Percentiles rank a stretch among this genome's conserved stretches.
Conservation (phyloP, 169 alveolate species). For the Plasmodium vinckei region DNA sequence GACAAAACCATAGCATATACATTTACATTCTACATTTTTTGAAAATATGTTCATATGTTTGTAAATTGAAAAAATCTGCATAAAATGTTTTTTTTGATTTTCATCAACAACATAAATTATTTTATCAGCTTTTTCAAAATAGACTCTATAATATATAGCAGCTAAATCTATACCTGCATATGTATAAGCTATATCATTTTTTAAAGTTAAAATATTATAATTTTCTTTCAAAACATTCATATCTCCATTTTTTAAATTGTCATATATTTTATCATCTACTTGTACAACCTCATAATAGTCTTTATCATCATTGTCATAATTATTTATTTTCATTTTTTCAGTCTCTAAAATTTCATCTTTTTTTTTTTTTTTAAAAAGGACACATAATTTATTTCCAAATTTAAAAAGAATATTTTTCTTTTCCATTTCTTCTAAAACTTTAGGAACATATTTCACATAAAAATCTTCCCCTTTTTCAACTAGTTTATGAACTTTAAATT, state of each 20-base stretch:
- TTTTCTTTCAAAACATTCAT: slow-evolving; percentile 22
- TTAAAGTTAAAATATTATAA: slow-evolving; percentile 43
- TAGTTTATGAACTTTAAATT: slow-evolving; percentile 11
- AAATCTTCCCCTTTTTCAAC: slow-evolving; percentile 63
- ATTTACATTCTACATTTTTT: slow-evolving; percentile 15
- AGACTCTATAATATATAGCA: slow-evolving; percentile 80
- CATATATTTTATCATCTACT: not conserved
- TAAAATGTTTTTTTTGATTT: slow-evolving; percentile 81
- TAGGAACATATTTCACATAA: slow-evolving; percentile 54
- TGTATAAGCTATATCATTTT: slow-evolving; percentile 80
- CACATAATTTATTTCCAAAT: slow-evolving; percentile 28
- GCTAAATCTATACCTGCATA: slow-evolving; percentile 84
- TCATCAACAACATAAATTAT: slow-evolving; percentile 81
- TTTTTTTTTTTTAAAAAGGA: slow-evolving; percentile 30
- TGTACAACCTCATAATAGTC: slow-evolving; percentile 39
- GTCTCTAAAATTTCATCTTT: not conserved
- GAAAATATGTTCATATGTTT: slow-evolving; percentile 35
- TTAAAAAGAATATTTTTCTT: slow-evolving; percentile 37
- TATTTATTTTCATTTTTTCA: not conserved
- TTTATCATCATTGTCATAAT: not conserved
- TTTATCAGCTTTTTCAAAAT: slow-evolving; percentile 78
- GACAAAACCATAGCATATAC: slow-evolving; percentile 57
- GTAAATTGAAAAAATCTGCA: slow-evolving; percentile 67
- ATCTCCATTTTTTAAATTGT: slow-evolving; percentile 12
- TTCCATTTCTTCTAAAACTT: slow-evolving; percentile 31